Evolutionary conservation across 2,329 filamentous ascomycete species (phyloP), one percentile per base, ranked within the genome.

Genomic region (Verticillium isaacii): DNA sequence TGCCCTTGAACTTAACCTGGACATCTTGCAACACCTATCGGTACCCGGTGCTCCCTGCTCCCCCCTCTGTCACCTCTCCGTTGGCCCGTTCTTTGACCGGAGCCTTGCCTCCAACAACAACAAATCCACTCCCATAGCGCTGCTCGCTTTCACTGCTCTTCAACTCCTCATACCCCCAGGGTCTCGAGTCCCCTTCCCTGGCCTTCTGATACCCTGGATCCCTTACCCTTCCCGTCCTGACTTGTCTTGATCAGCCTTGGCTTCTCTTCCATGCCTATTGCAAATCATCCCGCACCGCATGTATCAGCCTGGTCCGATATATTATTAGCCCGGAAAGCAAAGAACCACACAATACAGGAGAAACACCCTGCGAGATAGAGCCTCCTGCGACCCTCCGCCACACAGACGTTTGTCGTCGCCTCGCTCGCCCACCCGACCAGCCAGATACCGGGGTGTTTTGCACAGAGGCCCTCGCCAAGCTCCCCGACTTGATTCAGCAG

Each of bases 401-500:
- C 32, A 34, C 55, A 36, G 55, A 57, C 55, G 32, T 57, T 32
- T 57, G 55, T 36, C 41, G 41, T 50, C 41, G 25, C 41, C n/a
- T 50, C 41, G n/a, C 8, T 50, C 41, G 19, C 41, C n/a, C 41
- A 50, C 41, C 41, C 41, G 9, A 12, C 19, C 41, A 50, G 41
- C 19, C 41, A 50, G 41, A 50, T 23, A 50, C 41, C 5, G 19
- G 41, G 41, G n/a, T 50, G 19, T n/a, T 50, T n/a, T 50, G 57
- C 57, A 58, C 57, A 58, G 57, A 58, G 57, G 39, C 57, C 17
- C 37, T 58, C 57, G 57, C 57, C 57, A 50, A 58, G 57, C 11
- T 58, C 37, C 19, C 57, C 32, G 37, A 41, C 14, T 58, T 50
- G 57, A 58, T 58, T 58, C 37, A 58, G 25, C 57, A 50, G 37